These are phyloP conservation scores for Aspergillus novoparasiticus DNA, from an alignment of 2,329 filamentous ascomycete genomes.

Conservation along the genomic window DNA sequence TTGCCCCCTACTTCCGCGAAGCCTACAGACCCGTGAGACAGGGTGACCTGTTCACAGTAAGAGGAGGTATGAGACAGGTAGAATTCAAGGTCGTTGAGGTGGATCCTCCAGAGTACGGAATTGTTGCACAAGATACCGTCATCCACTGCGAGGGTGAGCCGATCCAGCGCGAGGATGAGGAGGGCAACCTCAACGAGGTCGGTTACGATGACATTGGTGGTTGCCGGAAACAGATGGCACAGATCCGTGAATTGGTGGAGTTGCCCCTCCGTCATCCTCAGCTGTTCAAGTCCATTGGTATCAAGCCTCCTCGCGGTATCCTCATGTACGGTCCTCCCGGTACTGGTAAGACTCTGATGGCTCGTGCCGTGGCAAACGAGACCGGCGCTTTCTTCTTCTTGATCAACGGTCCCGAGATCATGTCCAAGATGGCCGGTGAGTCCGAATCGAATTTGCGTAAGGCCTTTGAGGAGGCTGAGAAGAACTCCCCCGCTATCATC, in stretches of 20 bases:
- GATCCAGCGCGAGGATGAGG: constrained; percentile 97
- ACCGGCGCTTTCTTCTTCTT: constrained; percentile 99
- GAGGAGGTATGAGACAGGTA: constrained; percentile 97
- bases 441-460: constrained; percentile 97
- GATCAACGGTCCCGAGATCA: constrained; percentile 99
- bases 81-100: constrained; percentile 99
- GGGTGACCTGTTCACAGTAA: constrained; percentile 95
- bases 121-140: constrained; percentile 97
- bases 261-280: constrained; percentile 94
- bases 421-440: constrained; percentile 99
- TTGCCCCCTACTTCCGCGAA: constrained; percentile 99
- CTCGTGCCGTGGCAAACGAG: constrained; percentile 97
- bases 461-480: constrained; percentile 99
- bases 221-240: constrained; percentile 99
- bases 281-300: constrained; percentile 99
- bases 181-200: constrained; percentile 98
- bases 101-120: constrained; percentile 96
- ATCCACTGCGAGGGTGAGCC: constrained; percentile 98
- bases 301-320: constrained; percentile 98
- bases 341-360: constrained; percentile 99
- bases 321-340: constrained; percentile 94
- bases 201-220: constrained; percentile 99
- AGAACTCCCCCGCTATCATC: constrained; percentile 98
- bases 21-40: constrained; percentile 96
- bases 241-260: constrained; percentile 98